phyloP scores from a whole-genome alignment of 805 yeast genomes.

The Wickerhamiella dianesei region DNA sequence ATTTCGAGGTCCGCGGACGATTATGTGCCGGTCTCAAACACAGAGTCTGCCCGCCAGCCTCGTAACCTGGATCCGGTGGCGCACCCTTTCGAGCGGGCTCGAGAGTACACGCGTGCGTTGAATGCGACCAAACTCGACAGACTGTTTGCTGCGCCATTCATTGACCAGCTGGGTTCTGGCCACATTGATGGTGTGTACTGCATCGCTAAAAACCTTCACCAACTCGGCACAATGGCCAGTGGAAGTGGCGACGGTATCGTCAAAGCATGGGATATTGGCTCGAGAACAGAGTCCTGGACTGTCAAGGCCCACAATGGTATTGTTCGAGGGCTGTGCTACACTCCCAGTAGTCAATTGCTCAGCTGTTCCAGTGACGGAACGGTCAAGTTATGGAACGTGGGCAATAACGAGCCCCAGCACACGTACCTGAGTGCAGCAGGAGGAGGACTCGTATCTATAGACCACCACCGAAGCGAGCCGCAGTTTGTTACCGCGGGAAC shows the following conservation, averaged over 20 bases:
- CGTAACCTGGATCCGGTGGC: conserved; percentile 85
- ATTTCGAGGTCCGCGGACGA: conserved; percentile 80
- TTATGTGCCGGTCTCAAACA: conserved; percentile 81
- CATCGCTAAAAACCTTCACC: conserved; percentile 62
- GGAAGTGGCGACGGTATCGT: conserved; percentile 94
- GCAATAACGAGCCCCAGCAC: conserved; percentile 46
- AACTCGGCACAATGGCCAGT: conserved; percentile 65
- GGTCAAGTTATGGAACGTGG: conserved; percentile 76
- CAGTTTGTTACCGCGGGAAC: conserved; percentile 89
- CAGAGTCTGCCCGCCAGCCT: conserved; percentile 77
- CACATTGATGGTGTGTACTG: conserved; percentile 90
- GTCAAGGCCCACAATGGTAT: conserved; percentile 84
- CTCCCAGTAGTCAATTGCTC: conserved; percentile 48
- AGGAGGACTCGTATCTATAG: conserved; percentile 71
- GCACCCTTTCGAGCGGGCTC: conserved; percentile 93
- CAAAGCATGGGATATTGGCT: conserved; percentile 84
- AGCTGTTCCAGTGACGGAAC: conserved; percentile 89
- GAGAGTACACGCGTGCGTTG: conserved; percentile 89
- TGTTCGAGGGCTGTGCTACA: conserved; percentile 71
- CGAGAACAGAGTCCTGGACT: conserved; percentile 59
- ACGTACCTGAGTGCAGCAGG: conserved; percentile 58
- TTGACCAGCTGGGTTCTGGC: conserved; percentile 89
- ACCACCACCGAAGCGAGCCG: conserved; percentile 65
- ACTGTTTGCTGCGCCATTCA: conserved; percentile 94
- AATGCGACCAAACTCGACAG: conserved; percentile 92